Base-by-base conservation (phyloP, 2,329 filamentous ascomycete species). In the Aspergillus sp. region DNA sequence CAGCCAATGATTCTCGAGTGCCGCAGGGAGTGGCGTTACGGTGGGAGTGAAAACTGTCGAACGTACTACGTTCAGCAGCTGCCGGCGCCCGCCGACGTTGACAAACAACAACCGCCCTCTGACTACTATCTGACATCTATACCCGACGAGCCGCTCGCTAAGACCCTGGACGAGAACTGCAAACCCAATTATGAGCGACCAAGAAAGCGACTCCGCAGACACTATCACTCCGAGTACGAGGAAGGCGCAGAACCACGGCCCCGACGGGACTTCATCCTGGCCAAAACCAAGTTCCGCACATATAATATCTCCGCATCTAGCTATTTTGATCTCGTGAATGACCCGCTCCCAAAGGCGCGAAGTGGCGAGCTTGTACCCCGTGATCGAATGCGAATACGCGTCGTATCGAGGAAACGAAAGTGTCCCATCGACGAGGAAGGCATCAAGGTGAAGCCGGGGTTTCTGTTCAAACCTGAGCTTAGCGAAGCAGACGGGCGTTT, bases 11-110 rank as follows among this genome's bases (percentile, higher is more conserved):
- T 90, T 17, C 73, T 90, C 0, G 90, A 93, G 70, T 83, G 82
- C 31, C 81, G 90, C 14, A 86, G 85, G 27, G 90, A 92, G 70
- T 91, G 87, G 85, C 78, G 74, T 9, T 68, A 78, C 48, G 81
- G 80, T 31, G 77, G 79, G 21, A 86, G 85, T 56, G 81, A 80
- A 23, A 85, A 85, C 57, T 79, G 81, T 41, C 81, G 89, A 24
- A 89, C 84, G 0, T 90, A 87, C 66, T 92, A 92, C 70, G 84
- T 77, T 11, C 72, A 78, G 43, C 70, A 72, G 5, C 68, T 79
- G 11, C 66, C 68, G 4, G 70, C 66, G 14, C 70, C 69, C 4
- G 63, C 65, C 24, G 66, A 72, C 45, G 62, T 66, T 15, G 51
- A 52, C 24, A 56, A 59, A 50, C 64, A 61, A 23, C 62, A 66